phyloP scores from a whole-genome alignment of 129 eudicot species.

The Chrysanthemum seticuspe region DNA sequence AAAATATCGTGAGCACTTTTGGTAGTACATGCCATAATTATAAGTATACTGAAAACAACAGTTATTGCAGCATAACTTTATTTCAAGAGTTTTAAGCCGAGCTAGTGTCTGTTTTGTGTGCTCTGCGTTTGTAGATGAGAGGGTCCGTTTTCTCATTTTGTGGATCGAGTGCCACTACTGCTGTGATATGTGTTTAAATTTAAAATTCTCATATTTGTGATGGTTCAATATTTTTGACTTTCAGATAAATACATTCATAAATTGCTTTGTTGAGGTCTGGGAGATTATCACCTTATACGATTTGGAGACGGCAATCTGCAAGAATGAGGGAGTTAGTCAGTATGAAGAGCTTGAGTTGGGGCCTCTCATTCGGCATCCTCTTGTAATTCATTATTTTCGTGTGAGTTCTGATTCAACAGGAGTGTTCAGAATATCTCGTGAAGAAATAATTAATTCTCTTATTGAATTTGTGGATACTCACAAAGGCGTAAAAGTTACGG shows the following conservation, averaged over 20 bases:
- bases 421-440: slow-evolving; percentile 50
- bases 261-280: slow-evolving; percentile 78
- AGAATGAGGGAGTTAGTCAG: slow-evolving; percentile 60
- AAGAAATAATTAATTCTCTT: slow-evolving; percentile 51
- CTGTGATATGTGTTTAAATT: background rate
- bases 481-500: slow-evolving; percentile 36
- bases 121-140: no score
- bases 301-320: slow-evolving; percentile 68
- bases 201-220: background rate
- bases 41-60: no score
- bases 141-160: background rate
- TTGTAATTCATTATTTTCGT: slow-evolving; percentile 63
- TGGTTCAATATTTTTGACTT: slow-evolving; percentile 1
- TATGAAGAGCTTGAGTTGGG: slow-evolving; percentile 85
- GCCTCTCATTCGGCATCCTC: slow-evolving; percentile 71
- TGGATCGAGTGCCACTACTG: slow-evolving; percentile 1
- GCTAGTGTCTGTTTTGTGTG: no score
- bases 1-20: no score
- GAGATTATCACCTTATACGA: slow-evolving; percentile 67
- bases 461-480: slow-evolving; percentile 35
- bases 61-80: no score
- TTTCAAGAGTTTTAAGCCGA: no score
- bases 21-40: no score
- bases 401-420: slow-evolving; percentile 44
- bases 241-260: slow-evolving; percentile 73